phyloP scores from a whole-genome alignment of 176 grass and related monocot species.

The Eleusine coracana region DNA sequence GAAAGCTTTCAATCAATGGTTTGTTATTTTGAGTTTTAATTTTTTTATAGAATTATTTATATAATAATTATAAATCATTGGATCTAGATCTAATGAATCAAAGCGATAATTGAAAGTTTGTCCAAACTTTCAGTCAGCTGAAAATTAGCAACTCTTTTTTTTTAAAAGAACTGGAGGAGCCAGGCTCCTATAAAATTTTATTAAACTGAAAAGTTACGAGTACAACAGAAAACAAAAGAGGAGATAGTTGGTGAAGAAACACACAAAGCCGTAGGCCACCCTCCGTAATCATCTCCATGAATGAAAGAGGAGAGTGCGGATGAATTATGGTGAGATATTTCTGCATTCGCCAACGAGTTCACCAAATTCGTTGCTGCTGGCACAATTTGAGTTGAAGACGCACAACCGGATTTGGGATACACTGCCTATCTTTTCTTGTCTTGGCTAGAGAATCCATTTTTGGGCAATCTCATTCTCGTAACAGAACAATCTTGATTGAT shows the following conservation, averaged over 20 bases:
- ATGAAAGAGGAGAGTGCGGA: background rate
- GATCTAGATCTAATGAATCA: too few relatives aligned
- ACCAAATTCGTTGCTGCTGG: background rate
- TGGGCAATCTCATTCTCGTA: background rate
- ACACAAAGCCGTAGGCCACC: background rate
- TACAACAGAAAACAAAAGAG: too few relatives aligned
- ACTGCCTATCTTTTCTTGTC: background rate
- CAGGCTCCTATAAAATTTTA: too few relatives aligned
- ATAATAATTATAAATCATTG: too few relatives aligned
- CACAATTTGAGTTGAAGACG: background rate
- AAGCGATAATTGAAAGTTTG: too few relatives aligned
- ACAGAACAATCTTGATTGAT: background rate
- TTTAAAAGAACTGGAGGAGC: too few relatives aligned
- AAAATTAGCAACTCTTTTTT: too few relatives aligned
- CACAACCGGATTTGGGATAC: background rate
- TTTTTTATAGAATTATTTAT: too few relatives aligned
- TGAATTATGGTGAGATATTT: background rate
- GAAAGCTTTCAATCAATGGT: too few relatives aligned
- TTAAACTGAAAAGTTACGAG: too few relatives aligned
- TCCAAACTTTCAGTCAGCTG: too few relatives aligned
- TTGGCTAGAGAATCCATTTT: background rate
- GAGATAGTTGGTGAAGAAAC: background rate
- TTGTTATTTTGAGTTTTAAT: too few relatives aligned
- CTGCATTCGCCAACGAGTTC: background rate
- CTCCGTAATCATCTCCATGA: background rate